Conservation (phyloP, 495 filamentous ascomycete genomes). For the Neurospora sp. region DNA sequence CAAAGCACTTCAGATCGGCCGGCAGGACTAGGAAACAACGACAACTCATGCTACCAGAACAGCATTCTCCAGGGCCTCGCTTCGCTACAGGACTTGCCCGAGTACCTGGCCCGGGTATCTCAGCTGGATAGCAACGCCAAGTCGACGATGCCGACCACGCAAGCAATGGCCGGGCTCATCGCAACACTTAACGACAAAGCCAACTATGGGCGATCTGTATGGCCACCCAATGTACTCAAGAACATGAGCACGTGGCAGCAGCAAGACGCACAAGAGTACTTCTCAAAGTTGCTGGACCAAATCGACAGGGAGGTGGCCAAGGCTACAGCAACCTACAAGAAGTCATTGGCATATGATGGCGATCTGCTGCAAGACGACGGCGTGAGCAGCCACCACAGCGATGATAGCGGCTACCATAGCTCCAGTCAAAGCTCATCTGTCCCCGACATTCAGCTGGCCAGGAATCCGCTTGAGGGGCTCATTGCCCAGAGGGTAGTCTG, state of each 20-base stretch:
- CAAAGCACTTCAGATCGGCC: constrained; percentile 35
- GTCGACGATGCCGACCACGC: constrained; percentile 20
- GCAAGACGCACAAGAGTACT: constrained; percentile 98
- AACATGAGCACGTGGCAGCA: constrained; percentile 90
- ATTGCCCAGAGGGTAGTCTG: constrained; percentile 87
- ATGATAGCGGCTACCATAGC: constrained; percentile 40
- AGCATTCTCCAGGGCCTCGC: constrained; percentile 84
- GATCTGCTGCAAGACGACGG: constrained; percentile 23
- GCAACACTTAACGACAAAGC: constrained; percentile 52
- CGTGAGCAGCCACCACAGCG: constrained; percentile 32
- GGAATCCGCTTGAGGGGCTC: constrained; percentile 73
- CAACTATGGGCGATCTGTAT: constrained; percentile 62
- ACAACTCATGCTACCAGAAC: constrained; percentile 97
- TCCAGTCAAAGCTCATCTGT: constrained; percentile 13
- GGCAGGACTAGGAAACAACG: constrained; percentile 77
- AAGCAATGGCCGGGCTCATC: constrained; percentile 53
- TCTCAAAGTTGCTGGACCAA: constrained; percentile 77
- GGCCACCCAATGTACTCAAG: constrained; percentile 69
- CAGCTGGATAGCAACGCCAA: constrained; percentile 23
- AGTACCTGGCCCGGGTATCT: constrained; percentile 34
- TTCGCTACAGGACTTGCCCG: constrained; percentile 54
- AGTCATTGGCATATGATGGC: not conserved
- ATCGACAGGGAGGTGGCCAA: constrained; percentile 66
- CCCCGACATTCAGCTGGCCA: constrained; percentile 13
- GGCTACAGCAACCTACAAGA: constrained; percentile 17